Evolutionary conservation across 192 early-diverging fungal genomes (phyloP), one percentile per base, ranked within the genome.

Genomic region (Coemansia sp.): DNA sequence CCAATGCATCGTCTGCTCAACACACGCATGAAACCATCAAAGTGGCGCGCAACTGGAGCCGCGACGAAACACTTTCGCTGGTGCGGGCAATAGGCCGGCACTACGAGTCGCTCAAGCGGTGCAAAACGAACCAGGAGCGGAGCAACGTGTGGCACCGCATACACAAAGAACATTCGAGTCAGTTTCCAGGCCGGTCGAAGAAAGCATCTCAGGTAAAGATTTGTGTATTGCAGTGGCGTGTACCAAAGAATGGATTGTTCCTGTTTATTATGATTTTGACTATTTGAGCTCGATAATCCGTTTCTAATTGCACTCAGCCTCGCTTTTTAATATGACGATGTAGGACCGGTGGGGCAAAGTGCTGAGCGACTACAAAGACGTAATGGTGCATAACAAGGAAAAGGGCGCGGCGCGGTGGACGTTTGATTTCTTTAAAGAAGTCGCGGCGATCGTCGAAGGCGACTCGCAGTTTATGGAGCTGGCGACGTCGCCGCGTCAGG

Each of bases 271-370:
- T 17, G 8, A 50, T 50, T 17, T 50, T 31, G 31, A 7, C 42
- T 59, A 25, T 46, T 26, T 17, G 15, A 14, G 17, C 57, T 38
- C 11, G 40, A 42, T 42, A 42, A 42, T 42, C 40, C 9, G 4
- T 42, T 15, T 15, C 11, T 11, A 15, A 42, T 14, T 14, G 40
- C 11, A 26, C 40, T 9, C 11, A 42, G 40, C 40, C 40, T 42
- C 40, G 9, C 11, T 14, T 42, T 40, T 40, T 40, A 40, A 40
- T 25, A 11, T 54, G 2, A 2, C 4, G 21, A 44, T 51, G 5
- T 72, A 81, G 73, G 78, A 81, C 47, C 78, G 78, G n/a, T 81
- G 78, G 78, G 78, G 78, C 52, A 81, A 81, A 47, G 78, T 81
- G 54, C 65, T 81, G 8, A 75, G 72, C 62, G 78, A 81, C 53